These are phyloP conservation scores for Plasmodium inui DNA, from an alignment of 169 alveolate genomes.

Conservation along the genomic window DNA sequence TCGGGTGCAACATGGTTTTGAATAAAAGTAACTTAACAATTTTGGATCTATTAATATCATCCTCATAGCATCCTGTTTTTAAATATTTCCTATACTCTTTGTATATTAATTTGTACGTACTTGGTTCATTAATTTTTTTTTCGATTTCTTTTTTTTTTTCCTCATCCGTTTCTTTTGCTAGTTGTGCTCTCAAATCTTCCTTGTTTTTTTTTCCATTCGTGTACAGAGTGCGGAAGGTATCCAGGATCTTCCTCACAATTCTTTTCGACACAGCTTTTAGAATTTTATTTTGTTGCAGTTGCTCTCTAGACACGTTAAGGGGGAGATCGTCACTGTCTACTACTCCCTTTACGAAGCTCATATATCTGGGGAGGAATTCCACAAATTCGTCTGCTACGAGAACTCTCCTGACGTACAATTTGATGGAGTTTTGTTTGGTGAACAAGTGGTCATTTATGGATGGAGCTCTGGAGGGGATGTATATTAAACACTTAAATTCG, in stretches of 20 bases:
- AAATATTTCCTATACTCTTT: constrained; percentile 92
- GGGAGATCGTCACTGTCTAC: constrained; percentile 97
- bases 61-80: constrained; percentile 97
- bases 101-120: constrained; percentile 89
- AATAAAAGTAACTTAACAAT: constrained; percentile 93
- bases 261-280: constrained; percentile 95
- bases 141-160: constrained; percentile 85
- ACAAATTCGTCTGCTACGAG: constrained; percentile 95
- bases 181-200: constrained; percentile 85
- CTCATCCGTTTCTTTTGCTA: constrained; percentile 88
- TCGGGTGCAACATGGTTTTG: constrained; percentile 89
- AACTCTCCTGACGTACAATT: constrained; percentile 94
- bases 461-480: constrained; percentile 95
- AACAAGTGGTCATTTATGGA: constrained; percentile 94
- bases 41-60: constrained; percentile 94
- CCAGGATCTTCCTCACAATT: constrained; percentile 96
- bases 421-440: constrained; percentile 88
- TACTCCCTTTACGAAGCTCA: constrained; percentile 95
- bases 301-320: constrained; percentile 95
- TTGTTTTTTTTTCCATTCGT: constrained; percentile 89
- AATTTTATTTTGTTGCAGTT: constrained; percentile 94
- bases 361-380: constrained; percentile 94
- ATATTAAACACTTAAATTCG: constrained; percentile 97
- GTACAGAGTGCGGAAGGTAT: constrained; percentile 93
- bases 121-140: constrained; percentile 86